These are phyloP conservation scores for Asclepias syriaca DNA, from an alignment of 257 asterid genomes.

Conservation along the genomic window DNA sequence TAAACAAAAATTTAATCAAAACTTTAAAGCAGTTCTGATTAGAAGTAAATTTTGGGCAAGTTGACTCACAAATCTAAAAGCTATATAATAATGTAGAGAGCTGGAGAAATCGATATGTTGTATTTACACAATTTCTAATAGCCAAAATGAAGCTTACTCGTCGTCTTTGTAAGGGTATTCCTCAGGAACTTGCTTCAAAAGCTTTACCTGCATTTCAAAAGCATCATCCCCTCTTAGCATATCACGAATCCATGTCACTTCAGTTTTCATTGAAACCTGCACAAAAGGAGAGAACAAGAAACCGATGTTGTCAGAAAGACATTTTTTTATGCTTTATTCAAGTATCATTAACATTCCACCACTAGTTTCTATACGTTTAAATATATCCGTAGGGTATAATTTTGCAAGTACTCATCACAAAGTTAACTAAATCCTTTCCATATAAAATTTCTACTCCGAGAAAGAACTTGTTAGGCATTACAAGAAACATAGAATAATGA, in stretches of 20 bases:
- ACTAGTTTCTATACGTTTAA: background rate
- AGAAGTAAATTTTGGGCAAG: background rate
- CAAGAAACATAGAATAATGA: background rate
- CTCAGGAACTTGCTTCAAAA: constrained; percentile 92
- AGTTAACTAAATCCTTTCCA: background rate
- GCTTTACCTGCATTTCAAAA: constrained; percentile 90
- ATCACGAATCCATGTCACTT: constrained; percentile 93
- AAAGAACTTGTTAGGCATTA: background rate
- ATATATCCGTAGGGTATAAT: background rate
- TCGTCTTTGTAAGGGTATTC: constrained; percentile 99
- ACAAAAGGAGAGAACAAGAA: background rate
- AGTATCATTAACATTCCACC: background rate
- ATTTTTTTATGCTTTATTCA: background rate
- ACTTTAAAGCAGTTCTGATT: background rate
- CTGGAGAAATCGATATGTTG: background rate
- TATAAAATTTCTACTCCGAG: background rate
- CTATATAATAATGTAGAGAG: background rate
- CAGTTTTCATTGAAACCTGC: constrained; percentile 96
- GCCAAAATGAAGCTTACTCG: constrained; percentile 40
- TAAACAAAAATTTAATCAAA: background rate
- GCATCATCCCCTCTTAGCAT: constrained; percentile 97
- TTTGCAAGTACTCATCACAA: background rate
- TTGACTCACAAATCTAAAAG: background rate
- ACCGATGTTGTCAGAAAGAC: background rate
- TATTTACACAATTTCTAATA: constrained; percentile 20